Evolutionary conservation across 768 basidiomycete genomes (phyloP).

Genomic region (Mycena haematopus): DNA sequence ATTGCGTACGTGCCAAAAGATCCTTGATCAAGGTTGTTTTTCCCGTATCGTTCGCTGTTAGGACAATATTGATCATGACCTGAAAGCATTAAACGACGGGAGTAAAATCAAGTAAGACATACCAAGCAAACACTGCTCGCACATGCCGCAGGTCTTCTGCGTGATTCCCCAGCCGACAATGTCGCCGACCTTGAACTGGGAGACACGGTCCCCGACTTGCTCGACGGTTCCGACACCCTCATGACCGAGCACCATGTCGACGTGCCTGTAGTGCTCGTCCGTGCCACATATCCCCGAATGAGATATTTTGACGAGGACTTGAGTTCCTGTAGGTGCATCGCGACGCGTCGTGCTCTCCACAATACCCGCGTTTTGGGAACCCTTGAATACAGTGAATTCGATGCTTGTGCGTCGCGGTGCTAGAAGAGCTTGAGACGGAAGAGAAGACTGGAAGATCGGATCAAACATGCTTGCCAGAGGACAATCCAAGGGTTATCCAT

Average conservation of each 20-base stretch:
- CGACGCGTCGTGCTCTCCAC: slow-evolving; percentile 26
- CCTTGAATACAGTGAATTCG: slow-evolving; percentile 39
- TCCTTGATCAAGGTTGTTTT: slow-evolving; percentile 33
- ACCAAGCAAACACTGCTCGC: slow-evolving; percentile 40
- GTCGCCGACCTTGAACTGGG: slow-evolving; percentile 15
- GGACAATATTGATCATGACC: slow-evolving; percentile 26
- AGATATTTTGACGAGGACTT: slow-evolving; percentile 40
- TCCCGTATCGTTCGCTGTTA: slow-evolving; percentile 23
- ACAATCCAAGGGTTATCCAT: too few relatives aligned
- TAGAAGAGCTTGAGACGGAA: too few relatives aligned
- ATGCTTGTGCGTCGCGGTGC: background rate
- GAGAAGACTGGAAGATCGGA: too few relatives aligned
- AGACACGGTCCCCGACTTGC: slow-evolving; percentile 10
- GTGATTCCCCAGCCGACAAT: slow-evolving; percentile 28
- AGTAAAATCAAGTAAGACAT: background rate
- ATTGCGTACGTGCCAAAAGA: slow-evolving; percentile 40
- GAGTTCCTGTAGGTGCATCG: slow-evolving; percentile 32
- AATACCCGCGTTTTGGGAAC: slow-evolving; percentile 27
- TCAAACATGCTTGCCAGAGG: too few relatives aligned
- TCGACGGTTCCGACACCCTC: slow-evolving; percentile 31
- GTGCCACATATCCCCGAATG: slow-evolving; percentile 45
- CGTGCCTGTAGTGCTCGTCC: slow-evolving; percentile 41
- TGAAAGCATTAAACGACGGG: background rate
- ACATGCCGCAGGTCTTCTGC: slow-evolving; percentile 40
- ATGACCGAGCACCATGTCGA: slow-evolving; percentile 41